Evolutionary conservation across 352 stramenopile genomes (phyloP), one percentile per base, ranked within the genome.

Genomic region (Blastocystis hominis): DNA sequence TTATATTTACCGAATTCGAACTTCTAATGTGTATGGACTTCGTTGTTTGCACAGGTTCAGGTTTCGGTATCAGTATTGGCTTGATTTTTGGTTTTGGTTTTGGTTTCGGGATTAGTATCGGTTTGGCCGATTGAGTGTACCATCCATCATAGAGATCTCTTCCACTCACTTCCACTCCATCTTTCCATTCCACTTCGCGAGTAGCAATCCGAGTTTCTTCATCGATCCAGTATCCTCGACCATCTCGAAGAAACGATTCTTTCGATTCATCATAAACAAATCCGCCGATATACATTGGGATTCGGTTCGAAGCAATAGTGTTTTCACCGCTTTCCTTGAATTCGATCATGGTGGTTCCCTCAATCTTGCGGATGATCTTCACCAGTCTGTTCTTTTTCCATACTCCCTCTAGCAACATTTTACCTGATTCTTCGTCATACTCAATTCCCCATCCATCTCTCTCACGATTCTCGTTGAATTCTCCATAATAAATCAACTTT

Each of bases 401-500:
- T 13, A 76, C 66, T 15, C 66, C 66, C n/a, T 56, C 53, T 5
- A 38, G 46, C 36, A 76, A 47, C 3, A 55, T 13, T n/a, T 20
- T 4, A 17, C 66, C 66, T 24, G 59, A 36, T 2, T 54, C n/a
- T 5, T 36, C 66, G 24, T 76, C 66, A 20, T 76, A 76, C 46
- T 59, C 66, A 20, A 10, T 36, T 17, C 66, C 66, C 6, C 20
- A 36, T 47, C 66, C 66, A 10, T 53, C 36, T 7, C 66, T 36
- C 40, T 4, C 13, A 20, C 36, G 10, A 15, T 55, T 13, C 13
- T 76, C 46, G 13, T 55, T 7, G 36, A 59, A 76, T 9, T 55
- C 24, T 53, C 66, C 66, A 7, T 42, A 42, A 76, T 76, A 76
- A 9, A 76, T 9, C 40, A 59, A 44, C n/a, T 75, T 75, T 75